Evolutionary conservation across 805 yeast species (phyloP).

Genomic region (Wilhelminamyces savonicus): DNA sequence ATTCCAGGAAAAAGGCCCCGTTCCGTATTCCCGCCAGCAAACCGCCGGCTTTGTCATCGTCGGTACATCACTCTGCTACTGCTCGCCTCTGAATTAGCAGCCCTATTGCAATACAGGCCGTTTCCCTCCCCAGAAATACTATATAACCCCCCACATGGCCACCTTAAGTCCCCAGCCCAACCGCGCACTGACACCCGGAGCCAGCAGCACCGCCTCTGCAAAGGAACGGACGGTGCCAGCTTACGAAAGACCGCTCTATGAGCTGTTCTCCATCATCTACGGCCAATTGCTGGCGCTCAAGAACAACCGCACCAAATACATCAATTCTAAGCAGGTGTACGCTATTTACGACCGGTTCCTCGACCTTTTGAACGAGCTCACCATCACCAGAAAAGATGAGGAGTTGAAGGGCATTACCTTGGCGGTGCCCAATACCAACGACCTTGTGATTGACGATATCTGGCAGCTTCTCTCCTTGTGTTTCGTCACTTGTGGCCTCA

Average conservation of each 20-base stretch:
- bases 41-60: no score
- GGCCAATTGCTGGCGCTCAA: slow-evolving; percentile 34
- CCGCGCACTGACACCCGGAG: no score
- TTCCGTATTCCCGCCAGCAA: no score
- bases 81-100: no score
- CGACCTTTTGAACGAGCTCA: slow-evolving; percentile 45
- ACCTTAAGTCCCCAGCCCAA: no score
- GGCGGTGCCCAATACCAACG: slow-evolving; percentile 49
- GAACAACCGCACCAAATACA: slow-evolving; percentile 57
- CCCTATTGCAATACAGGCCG: no score
- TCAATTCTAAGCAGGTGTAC: slow-evolving; percentile 65
- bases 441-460: slow-evolving; percentile 75
- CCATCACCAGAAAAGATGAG: slow-evolving; percentile 45
- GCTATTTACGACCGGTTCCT: slow-evolving; percentile 54
- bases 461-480: slow-evolving; percentile 83
- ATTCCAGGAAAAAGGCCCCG: no score
- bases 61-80: no score
- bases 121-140: no score
- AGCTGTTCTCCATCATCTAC: slow-evolving; percentile 20
- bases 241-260: slow-evolving; percentile 29
- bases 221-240: slow-evolving; percentile 20
- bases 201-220: no score
- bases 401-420: slow-evolving; percentile 32
- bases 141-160: no score
- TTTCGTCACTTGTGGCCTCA: slow-evolving; percentile 87